Evolutionary conservation across 805 yeast species (phyloP), one percentile per base, ranked within the genome.

Genomic region (Lachancea sp.): DNA sequence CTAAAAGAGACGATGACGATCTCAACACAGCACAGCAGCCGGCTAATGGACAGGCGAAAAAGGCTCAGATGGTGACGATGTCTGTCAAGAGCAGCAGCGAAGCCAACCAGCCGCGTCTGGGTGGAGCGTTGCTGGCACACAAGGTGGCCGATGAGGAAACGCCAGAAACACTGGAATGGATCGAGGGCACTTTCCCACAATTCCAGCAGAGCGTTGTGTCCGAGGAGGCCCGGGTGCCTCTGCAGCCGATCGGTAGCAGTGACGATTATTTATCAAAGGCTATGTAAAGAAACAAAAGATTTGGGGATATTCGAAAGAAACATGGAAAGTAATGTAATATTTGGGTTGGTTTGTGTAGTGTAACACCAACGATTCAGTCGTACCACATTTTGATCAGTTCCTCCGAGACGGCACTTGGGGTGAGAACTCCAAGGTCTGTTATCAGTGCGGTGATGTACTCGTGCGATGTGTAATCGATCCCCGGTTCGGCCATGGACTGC

Each of bases 351-450:
- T n/a, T n/a, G n/a, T n/a, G n/a, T n/a, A n/a, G n/a, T n/a, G n/a
- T n/a, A n/a, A n/a, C n/a, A n/a, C n/a, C n/a, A n/a, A n/a, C n/a
- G n/a, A n/a, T 7, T 63, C 63, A 90, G 65, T 90, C 97, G 59
- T 89, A 90, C 97, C 97, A 93, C 80, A 93, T 88, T 68, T 93
- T 93, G 63, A 93, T 93, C 65, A 93, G 75, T 68, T 93, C 99
- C 64, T 93, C 99, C n/a, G 95, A 84, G 17, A 93, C 99, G 0
- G 98, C 98, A 49, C 95, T 84, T 11, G 99, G 96, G 6, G 99
- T 93, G 54, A 93, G 73, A 1, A 93, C 97, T 15, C 99, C 99
- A 51, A 93, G 72, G 63, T 93, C 99, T 2, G 99, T 91, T 48
- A 93, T 88, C 53, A 93, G 74, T 2, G 98, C 98, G 2, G 99